Evolutionary conservation across 108 stramenopile species (phyloP).

Genomic region (Hondaea fermentalgiana): DNA sequence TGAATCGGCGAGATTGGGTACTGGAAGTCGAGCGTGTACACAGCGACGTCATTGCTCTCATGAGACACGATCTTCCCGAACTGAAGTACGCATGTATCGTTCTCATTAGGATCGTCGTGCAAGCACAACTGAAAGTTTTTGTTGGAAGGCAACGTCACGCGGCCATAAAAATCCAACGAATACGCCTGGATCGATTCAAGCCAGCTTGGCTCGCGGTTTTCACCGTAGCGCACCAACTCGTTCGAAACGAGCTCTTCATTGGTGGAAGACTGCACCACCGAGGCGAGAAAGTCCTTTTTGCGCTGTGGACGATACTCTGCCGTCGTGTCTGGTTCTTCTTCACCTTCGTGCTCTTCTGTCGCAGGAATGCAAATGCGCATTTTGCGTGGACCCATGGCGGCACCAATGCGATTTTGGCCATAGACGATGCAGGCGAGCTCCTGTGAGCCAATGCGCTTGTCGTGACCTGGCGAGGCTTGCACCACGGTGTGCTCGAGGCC

Average conservation of each 20-base stretch:
- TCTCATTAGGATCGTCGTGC: neutral
- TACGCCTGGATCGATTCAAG: neutral
- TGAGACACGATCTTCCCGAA: constrained; percentile 5
- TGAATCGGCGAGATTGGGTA: neutral
- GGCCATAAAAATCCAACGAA: neutral
- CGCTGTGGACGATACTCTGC: neutral
- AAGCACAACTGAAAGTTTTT: neutral
- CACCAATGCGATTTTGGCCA: neutral
- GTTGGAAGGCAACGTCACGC: neutral
- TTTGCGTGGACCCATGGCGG: neutral
- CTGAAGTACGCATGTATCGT: neutral
- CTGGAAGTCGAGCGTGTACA: neutral
- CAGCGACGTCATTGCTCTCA: neutral
- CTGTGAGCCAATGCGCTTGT: neutral
- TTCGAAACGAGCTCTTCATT: neutral
- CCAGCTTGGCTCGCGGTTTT: neutral
- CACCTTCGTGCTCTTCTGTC: neutral
- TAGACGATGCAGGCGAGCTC: neutral
- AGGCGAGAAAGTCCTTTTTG: neutral
- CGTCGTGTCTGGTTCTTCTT: neutral
- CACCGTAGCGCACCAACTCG: neutral
- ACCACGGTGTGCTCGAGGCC: constrained; percentile 9
- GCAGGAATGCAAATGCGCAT: neutral
- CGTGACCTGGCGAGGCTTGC: neutral
- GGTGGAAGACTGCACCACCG: neutral